Evolutionary conservation across 2,329 filamentous ascomycete genomes (phyloP).

Genomic region (Paraphoma chrysanthemicola): DNA sequence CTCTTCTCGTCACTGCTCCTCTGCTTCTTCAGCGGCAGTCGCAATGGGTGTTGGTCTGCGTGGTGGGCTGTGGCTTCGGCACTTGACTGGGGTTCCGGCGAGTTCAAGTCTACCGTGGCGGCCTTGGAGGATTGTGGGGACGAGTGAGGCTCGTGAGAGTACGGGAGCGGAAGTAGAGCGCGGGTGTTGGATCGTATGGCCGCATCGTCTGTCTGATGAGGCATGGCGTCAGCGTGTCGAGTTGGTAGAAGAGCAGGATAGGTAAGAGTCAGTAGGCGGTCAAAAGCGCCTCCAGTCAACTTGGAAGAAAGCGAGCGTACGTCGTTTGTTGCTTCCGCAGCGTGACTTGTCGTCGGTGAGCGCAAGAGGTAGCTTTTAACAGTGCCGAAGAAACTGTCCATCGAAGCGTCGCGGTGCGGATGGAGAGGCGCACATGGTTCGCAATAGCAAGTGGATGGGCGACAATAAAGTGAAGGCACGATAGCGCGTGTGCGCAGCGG

Average conservation of each 20-base stretch:
- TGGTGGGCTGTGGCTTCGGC: not conserved
- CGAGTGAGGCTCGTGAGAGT: constrained; percentile 5
- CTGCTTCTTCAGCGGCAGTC: not conserved
- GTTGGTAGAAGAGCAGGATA: not conserved
- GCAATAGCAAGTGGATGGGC: not conserved
- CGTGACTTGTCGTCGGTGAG: not conserved
- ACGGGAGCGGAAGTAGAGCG: constrained; percentile 11
- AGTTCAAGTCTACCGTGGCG: constrained; percentile 16
- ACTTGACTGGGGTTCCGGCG: constrained; percentile 4
- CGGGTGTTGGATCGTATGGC: constrained; percentile 2
- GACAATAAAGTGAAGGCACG: constrained; percentile 5
- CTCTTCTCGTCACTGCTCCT: constrained; percentile 20
- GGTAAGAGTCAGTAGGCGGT: not conserved
- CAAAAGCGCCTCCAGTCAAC: not conserved
- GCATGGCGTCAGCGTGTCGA: constrained; percentile 23
- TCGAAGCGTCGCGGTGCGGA: constrained; percentile 9
- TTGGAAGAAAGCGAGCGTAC: constrained; percentile 7
- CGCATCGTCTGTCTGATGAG: constrained; percentile 29
- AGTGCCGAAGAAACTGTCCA: not conserved
- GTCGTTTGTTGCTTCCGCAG: constrained; percentile 7
- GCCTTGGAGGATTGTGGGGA: not conserved
- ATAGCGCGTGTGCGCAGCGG: constrained; percentile 14
- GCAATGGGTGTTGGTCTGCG: not conserved
- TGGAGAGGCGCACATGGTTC: constrained; percentile 8
- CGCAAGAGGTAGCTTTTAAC: not conserved